phyloP scores from a whole-genome alignment of 805 yeast genomes.

The Candida yuanshanica region DNA sequence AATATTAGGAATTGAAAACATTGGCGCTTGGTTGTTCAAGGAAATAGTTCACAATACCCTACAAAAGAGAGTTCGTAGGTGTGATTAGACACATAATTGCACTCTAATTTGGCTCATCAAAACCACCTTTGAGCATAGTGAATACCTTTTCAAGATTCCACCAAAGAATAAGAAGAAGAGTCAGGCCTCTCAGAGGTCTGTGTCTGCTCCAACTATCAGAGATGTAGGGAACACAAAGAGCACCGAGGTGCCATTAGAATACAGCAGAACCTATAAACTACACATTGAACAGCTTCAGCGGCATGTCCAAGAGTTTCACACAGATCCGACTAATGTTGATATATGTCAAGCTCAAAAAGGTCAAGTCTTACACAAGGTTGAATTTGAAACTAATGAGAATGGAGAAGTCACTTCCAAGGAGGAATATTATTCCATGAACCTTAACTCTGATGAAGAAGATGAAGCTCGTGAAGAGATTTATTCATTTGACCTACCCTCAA shows the following conservation, averaged over 20 bases:
- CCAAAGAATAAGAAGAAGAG: not conserved
- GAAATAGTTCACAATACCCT: too few species aligned
- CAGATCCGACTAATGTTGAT: not conserved
- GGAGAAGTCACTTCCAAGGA: not conserved
- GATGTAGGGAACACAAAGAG: not conserved
- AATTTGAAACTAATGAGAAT: not conserved
- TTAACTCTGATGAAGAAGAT: conserved; percentile 4
- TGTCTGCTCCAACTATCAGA: not conserved
- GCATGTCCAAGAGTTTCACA: not conserved
- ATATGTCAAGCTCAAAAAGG: not conserved
- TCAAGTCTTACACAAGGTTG: not conserved
- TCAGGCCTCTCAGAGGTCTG: not conserved
- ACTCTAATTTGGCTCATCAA: not conserved
- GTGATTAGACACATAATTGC: not conserved
- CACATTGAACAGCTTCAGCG: not conserved
- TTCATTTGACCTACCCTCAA: conserved; percentile 25
- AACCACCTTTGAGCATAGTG: too few species aligned
- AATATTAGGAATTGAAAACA: too few species aligned
- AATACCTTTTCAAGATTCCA: not conserved
- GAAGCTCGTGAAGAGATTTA: conserved; percentile 25
- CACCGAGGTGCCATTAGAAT: not conserved
- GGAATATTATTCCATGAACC: too few species aligned
- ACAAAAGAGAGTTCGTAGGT: too few species aligned
- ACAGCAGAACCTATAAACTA: not conserved
- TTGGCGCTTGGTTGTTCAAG: too few species aligned